phyloP scores from a whole-genome alignment of 2,329 filamentous ascomycete genomes.

The Microsporum ferrugineum region DNA sequence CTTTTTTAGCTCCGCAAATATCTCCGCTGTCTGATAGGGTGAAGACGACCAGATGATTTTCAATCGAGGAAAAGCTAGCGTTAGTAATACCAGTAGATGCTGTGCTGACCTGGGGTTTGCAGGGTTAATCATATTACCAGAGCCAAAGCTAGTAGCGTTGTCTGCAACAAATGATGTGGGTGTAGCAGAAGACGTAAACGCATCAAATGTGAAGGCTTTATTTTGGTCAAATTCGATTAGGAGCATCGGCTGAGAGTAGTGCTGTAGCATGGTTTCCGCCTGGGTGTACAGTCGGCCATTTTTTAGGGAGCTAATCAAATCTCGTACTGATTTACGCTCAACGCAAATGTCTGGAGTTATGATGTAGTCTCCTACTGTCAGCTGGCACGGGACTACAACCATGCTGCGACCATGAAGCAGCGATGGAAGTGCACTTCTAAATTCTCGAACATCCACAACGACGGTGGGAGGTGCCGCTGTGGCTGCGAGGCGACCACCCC shows the following conservation, averaged over 20 bases:
- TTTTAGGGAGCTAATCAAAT: constrained; percentile 82
- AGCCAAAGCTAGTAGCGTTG: constrained; percentile 48
- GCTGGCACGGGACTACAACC: constrained; percentile 81
- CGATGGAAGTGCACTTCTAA: constrained; percentile 82
- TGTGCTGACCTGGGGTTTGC: constrained; percentile 65
- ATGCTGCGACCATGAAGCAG: constrained; percentile 82
- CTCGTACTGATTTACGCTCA: constrained; percentile 84
- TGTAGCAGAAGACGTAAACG: constrained; percentile 37
- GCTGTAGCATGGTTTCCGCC: constrained; percentile 83
- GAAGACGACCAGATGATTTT: constrained; percentile 89
- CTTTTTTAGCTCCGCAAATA: constrained; percentile 87
- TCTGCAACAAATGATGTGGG: constrained; percentile 37
- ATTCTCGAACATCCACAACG: constrained; percentile 91
- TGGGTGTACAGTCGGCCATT: constrained; percentile 88
- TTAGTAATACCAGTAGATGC: constrained; percentile 81
- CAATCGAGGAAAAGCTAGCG: constrained; percentile 77
- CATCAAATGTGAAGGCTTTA: constrained; percentile 90
- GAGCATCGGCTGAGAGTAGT: constrained; percentile 82
- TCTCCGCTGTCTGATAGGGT: constrained; percentile 93
- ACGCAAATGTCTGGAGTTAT: constrained; percentile 83
- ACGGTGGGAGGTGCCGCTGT: constrained; percentile 81
- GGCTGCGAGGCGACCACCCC: constrained; percentile 71
- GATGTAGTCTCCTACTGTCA: constrained; percentile 94
- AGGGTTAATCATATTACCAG: constrained; percentile 51
- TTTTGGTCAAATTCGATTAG: constrained; percentile 97